These are phyloP conservation scores for Vitis vinifera DNA, from an alignment of 164 flowering plant species.

Conservation along the genomic window DNA sequence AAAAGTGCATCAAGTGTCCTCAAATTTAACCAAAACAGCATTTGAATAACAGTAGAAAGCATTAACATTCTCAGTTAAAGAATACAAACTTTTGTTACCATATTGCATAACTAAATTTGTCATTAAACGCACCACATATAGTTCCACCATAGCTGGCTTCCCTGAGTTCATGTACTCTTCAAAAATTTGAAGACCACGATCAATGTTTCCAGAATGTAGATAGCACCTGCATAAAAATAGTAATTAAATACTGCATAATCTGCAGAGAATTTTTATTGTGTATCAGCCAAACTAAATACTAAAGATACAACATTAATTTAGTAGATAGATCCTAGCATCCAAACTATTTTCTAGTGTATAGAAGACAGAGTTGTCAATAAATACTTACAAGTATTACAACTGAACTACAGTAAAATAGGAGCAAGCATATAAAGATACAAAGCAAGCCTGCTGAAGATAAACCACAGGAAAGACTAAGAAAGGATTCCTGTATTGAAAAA, in stretches of 20 bases:
- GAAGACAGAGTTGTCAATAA: not conserved
- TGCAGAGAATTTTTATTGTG: not conserved
- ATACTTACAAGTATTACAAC: not conserved
- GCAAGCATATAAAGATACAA: not conserved
- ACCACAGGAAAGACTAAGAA: no score
- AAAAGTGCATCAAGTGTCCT: not conserved
- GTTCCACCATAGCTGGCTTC: slow-evolving; percentile 53
- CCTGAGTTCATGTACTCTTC: slow-evolving; percentile 66
- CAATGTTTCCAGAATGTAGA: slow-evolving; percentile 71
- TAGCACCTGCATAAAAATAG: slow-evolving; percentile 58
- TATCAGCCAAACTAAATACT: not conserved
- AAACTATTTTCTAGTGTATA: not conserved
- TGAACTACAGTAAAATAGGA: not conserved
- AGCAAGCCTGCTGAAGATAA: not conserved
- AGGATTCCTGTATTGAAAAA: no score
- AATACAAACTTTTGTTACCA: not conserved
- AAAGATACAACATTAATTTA: not conserved
- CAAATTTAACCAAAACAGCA: not conserved
- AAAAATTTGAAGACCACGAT: slow-evolving; percentile 63
- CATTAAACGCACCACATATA: slow-evolving; percentile 61
- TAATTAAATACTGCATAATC: not conserved
- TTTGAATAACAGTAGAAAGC: not conserved
- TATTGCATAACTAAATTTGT: not conserved
- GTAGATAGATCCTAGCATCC: not conserved
- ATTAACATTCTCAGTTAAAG: no score